A percentile compares a stretch with the other conserved stretches of the same genome.
Conservation (phyloP, 768 basidiomycete genomes). For the Hypholoma fasciculare region DNA sequence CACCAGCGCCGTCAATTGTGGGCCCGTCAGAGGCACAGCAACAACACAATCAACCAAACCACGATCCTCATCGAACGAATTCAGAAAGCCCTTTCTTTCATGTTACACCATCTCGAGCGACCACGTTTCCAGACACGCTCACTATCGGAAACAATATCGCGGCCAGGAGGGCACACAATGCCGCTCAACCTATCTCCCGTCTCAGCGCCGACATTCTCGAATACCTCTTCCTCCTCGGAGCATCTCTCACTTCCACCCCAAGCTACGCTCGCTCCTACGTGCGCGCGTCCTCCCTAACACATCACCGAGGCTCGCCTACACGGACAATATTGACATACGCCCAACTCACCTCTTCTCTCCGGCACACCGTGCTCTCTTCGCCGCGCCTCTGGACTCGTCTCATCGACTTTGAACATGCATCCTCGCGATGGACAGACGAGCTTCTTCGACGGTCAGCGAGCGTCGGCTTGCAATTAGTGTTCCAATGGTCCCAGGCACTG, state of each 20-base stretch:
- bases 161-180: slow-evolving; percentile 7
- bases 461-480: neutral
- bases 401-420: neutral
- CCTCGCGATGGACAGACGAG: neutral
- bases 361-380: neutral
- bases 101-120: too few species aligned
- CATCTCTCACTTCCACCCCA: neutral
- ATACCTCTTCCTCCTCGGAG: slow-evolving; percentile 20
- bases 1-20: too few species aligned
- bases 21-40: too few species aligned
- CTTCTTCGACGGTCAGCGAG: neutral
- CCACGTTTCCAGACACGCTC: too few species aligned
- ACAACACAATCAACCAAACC: too few species aligned
- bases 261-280: neutral
- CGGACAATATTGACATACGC: slow-evolving; percentile 1
- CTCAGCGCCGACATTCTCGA: slow-evolving; percentile 21
- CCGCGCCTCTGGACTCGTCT: neutral
- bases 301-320: neutral
- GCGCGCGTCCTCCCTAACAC: neutral
- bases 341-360: neutral
- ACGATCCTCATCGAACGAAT: too few species aligned
- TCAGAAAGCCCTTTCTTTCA: too few species aligned
- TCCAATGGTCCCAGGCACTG: slow-evolving; percentile 4
- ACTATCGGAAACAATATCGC: neutral
- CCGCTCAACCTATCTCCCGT: slow-evolving; percentile 10